Conservation (phyloP, 2,329 filamentous ascomycete species). For the Penicillium brasilianum region DNA sequence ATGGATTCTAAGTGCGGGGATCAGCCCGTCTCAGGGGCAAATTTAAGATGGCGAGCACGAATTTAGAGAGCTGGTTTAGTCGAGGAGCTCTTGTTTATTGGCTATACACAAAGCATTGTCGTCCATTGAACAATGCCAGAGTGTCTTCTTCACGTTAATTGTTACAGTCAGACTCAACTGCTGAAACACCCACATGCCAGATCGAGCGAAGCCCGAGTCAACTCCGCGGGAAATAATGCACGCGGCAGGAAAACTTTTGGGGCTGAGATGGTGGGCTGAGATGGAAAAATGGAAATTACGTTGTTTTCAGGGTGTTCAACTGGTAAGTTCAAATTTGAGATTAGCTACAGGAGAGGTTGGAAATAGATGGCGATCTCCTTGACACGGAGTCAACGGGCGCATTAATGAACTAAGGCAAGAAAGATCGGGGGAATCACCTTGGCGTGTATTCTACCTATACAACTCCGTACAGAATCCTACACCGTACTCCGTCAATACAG, state of each 20-base stretch:
- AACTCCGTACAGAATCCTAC: background rate
- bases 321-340: background rate
- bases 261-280: background rate
- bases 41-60: background rate
- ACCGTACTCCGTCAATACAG: background rate
- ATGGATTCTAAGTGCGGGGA: background rate
- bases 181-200: conserved; percentile 13
- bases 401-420: background rate
- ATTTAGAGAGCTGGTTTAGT: background rate
- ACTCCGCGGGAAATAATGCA: conserved; percentile 12
- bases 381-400: conserved; percentile 4
- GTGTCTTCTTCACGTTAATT: conserved; percentile 1
- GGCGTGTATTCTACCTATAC: background rate
- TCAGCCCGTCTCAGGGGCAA: background rate
- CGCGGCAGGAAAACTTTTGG: conserved; percentile 8
- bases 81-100: background rate
- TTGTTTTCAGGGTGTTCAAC: background rate
- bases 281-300: background rate
- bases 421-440: background rate
- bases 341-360: background rate
- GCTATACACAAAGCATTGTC: background rate
- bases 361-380: background rate
- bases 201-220: conserved; percentile 13
- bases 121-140: conserved; percentile 1
- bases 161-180: background rate